Evolutionary conservation across 805 yeast genomes (phyloP), one percentile per base, ranked within the genome.

Genomic region (Ogataea sp.): DNA sequence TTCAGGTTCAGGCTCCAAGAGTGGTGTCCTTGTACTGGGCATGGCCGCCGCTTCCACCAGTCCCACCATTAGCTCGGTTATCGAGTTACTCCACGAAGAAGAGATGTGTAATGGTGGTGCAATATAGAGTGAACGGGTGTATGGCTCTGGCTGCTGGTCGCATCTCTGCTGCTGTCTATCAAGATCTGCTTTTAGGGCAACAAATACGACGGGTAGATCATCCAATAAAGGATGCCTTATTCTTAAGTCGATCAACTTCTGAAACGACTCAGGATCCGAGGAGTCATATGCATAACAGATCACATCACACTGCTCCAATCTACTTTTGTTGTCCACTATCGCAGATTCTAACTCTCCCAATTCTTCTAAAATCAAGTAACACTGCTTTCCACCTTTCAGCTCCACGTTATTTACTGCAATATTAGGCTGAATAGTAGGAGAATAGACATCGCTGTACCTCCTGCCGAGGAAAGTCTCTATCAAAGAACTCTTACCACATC

Each of bases 141-240:
- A 88, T 21, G 77, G 80, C 49, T 93, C 97, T 0, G 99, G 98
- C 53, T 86, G 96, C 6, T 72, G 64, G 40, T 76, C 84, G 29
- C 82, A 78, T 28, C 98, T 61, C 53, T 93, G 99, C 53, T 90
- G 97, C 55, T 89, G 97, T 48, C 94, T 79, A 58, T 93, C 99
- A 28, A 87, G 66, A 59, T 93, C 99, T 0, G 98, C 97, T 54
- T 93, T 93, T 27, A 89, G 64, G 0, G 96, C 98, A 1, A 89
- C 97, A 52, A 81, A 85, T 0, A 93, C 79, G 4, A 82, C 73
- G 0, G 99, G 99, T 2, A 93, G 62, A 33, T 70, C 69, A 47
- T 80, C 74, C 16, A 81, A 61, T 25, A 67, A 63, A 2, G 78
- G 73, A 51, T 82, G 78, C 45, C 65, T 70, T 24, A 70, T 64